phyloP scores from a whole-genome alignment of 495 filamentous ascomycete species.

The Tuber umbilicatum region DNA sequence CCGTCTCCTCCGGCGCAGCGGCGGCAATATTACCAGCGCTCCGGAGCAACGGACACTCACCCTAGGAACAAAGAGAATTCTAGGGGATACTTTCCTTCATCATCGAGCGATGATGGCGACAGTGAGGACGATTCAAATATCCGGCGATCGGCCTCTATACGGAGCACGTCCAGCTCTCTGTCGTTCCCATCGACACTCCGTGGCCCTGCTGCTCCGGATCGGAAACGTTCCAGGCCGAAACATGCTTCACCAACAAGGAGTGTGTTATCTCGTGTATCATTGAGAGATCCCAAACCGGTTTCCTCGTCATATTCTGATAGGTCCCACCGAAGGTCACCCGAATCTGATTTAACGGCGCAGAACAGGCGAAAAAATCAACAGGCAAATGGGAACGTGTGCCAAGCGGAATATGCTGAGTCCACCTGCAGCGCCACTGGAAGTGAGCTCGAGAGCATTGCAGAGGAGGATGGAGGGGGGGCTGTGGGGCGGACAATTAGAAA shows the following conservation, averaged over 20 bases:
- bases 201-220: background rate
- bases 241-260: background rate
- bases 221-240: slow-evolving; percentile 1
- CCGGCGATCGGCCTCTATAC: slow-evolving; percentile 4
- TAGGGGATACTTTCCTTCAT: background rate
- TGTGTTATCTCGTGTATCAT: slow-evolving; percentile 7
- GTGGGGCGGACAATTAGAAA: background rate
- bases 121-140: background rate
- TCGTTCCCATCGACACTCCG: slow-evolving; percentile 18
- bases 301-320: background rate
- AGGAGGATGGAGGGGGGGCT: slow-evolving; percentile 13
- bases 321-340: background rate
- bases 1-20: background rate
- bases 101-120: slow-evolving; percentile 2
- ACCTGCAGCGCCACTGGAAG: background rate
- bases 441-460: slow-evolving; percentile 33
- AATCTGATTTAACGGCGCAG: background rate
- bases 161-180: background rate
- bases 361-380: background rate
- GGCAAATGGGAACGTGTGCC: background rate
- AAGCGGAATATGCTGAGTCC: slow-evolving; percentile 8
- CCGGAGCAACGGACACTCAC: background rate
- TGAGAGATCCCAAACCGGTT: background rate
- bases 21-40: background rate
- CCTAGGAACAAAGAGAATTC: background rate